Evolutionary conservation across 495 filamentous ascomycete genomes (phyloP), one percentile per base, ranked within the genome.

Genomic region (Clavariopsis aquatica): DNA sequence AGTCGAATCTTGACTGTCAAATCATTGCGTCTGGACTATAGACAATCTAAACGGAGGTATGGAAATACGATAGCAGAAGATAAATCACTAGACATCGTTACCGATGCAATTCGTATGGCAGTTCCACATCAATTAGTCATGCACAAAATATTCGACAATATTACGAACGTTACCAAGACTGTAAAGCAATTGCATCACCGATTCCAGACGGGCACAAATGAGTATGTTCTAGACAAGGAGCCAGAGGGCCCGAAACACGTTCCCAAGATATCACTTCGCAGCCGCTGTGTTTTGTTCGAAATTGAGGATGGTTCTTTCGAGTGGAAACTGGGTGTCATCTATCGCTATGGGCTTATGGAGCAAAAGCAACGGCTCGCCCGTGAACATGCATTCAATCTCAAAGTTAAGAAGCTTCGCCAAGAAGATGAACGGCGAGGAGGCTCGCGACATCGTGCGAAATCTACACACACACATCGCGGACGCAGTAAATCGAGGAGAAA

Each of bases 271-370:
- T 91, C 91, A 0, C 51, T 99, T 1, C 84, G 91, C 49, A 89
- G 87, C 52, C 92, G 89, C 72, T 89, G 87, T 0, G 74, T 98
- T 10, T 77, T 96, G 23, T 91, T 98, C 60, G 91, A 96, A 63
- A 78, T 99, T 51, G 94, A 99, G 75, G 94, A 99, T 74, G 92
- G 94, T 54, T 87, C 90, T 0, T 99, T 99, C 71, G 94, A 99
- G 72, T 97, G 93, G 89, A 96, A 96, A 71, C 81, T 99, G 22
- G 90, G 91, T 0, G 83, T 87, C 67, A 99, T 98, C 51, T 98
- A 98, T 69, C 86, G 93, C 6, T 83, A 88, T 22, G 94, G 95
- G 1, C 78, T 96, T 23, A 79, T 91, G 52, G 94, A 99, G 70
- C 91, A 97, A 76, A 84, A 86, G 71, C 93, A 97, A 71, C 84